Evolutionary conservation across 2,329 filamentous ascomycete genomes (phyloP).

Genomic region (Neofusicoccum umdonicola): DNA sequence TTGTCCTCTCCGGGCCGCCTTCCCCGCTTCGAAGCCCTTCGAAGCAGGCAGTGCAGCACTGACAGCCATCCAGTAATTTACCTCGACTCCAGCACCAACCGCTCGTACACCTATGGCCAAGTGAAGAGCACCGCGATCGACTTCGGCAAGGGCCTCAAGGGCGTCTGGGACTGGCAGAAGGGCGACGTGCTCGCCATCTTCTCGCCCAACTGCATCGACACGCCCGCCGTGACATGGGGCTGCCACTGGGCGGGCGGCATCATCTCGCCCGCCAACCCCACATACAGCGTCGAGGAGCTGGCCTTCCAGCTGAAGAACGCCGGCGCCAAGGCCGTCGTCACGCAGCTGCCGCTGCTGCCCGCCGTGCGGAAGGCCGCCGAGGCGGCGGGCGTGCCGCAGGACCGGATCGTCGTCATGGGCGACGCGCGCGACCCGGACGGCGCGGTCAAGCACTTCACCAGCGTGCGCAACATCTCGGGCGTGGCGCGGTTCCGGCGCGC

Average conservation of each 20-base stretch:
- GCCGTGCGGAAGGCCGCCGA: conserved; percentile 66
- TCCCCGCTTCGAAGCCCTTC: too few relatives aligned
- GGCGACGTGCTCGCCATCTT: conserved; percentile 81
- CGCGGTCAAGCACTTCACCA: conserved; percentile 68
- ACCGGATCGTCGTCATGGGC: conserved; percentile 75
- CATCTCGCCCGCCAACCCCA: conserved; percentile 82
- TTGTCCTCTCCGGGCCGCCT: too few relatives aligned
- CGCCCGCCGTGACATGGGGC: conserved; percentile 73
- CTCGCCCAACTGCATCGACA: conserved; percentile 84
- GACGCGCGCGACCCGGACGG: conserved; percentile 60
- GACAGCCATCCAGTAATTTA: conserved; percentile 62
- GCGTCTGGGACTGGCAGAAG: conserved; percentile 73
- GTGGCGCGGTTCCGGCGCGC: conserved; percentile 58
- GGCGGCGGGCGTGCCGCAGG: conserved; percentile 66
- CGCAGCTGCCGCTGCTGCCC: conserved; percentile 65
- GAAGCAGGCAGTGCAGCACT: conserved; percentile 15
- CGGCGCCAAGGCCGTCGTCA: conserved; percentile 70
- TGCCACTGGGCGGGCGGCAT: conserved; percentile 79
- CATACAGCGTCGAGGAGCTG: conserved; percentile 80
- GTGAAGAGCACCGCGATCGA: conserved; percentile 63
- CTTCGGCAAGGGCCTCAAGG: conserved; percentile 79
- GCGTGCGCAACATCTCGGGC: conserved; percentile 63
- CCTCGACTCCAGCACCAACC: conserved; percentile 68
- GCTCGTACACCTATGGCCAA: conserved; percentile 68
- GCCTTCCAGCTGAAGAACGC: conserved; percentile 80